Evolutionary conservation across 108 stramenopile genomes (phyloP).

Genomic region (Hondaea fermentalgiana): DNA sequence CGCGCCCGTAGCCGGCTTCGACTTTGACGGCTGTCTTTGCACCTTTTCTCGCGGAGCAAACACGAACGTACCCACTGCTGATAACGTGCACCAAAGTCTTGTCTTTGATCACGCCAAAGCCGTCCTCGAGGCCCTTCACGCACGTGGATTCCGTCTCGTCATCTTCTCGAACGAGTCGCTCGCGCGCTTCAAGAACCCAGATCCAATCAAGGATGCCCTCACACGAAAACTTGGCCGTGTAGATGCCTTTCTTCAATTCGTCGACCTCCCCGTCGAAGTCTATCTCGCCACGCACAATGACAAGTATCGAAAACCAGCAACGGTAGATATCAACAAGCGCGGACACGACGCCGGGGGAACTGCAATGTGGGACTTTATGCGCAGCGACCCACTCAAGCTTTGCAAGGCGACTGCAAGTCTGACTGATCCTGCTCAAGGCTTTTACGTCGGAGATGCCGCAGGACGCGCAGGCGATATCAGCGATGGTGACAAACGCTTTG

Average conservation of each 20-base stretch:
- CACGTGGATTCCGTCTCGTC: not conserved
- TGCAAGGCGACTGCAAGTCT: not conserved
- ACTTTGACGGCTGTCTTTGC: conserved; percentile 5
- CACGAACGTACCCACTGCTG: not conserved
- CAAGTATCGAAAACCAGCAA: not conserved
- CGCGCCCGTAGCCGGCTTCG: not conserved
- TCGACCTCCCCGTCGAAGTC: not conserved
- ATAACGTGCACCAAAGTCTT: not conserved
- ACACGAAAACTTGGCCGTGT: not conserved
- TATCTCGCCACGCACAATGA: not conserved
- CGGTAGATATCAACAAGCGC: not conserved
- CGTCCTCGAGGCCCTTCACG: not conserved
- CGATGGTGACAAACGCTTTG: not conserved
- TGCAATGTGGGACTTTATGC: not conserved
- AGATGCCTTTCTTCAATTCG: not conserved
- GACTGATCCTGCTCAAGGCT: not conserved
- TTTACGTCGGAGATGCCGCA: conserved; percentile 12
- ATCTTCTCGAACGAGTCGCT: conserved; percentile 1
- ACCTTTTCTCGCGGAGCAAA: not conserved
- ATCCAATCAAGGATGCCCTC: not conserved
- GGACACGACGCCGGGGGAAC: not conserved
- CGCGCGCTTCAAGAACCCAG: not conserved
- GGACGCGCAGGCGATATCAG: not conserved
- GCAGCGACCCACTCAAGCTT: not conserved
- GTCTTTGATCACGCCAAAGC: not conserved